Evolutionary conservation across 345 rosid genomes (phyloP).

Genomic region (Dovyalis caffra): DNA sequence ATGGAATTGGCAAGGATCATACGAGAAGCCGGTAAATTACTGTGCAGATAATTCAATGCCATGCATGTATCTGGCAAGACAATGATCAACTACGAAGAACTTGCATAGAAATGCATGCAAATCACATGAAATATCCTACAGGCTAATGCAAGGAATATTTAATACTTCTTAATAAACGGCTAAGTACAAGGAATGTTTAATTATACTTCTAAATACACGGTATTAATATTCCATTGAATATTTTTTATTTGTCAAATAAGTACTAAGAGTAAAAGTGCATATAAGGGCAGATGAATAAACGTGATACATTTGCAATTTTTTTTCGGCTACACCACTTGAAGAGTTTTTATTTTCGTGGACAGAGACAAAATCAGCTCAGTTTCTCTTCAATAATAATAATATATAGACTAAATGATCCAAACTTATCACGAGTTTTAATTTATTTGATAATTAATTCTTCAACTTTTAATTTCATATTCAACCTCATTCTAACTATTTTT

Average conservation of each 20-base stretch:
- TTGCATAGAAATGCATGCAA: neutral
- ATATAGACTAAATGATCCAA: too few species aligned
- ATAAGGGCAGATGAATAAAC: neutral
- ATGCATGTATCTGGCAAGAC: neutral
- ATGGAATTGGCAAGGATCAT: neutral
- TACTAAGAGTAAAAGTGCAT: neutral
- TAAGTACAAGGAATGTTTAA: too few species aligned
- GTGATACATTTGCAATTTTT: neutral
- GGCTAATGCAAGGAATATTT: neutral
- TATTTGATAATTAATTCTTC: too few species aligned
- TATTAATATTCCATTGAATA: neutral
- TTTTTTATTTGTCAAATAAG: neutral
- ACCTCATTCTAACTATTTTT: too few species aligned
- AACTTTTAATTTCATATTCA: too few species aligned
- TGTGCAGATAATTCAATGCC: neutral
- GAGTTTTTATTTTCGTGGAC: neutral
- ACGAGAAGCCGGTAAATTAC: neutral
- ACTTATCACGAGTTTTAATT: too few species aligned
- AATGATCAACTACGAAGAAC: neutral
- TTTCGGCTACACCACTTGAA: neutral
- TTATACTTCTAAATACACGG: neutral
- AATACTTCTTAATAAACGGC: neutral
- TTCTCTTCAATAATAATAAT: too few species aligned
- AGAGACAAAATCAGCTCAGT: neutral
- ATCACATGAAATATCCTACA: neutral